Base-by-base conservation (phyloP, 352 stramenopile species). In the Plasmopara viticola region DNA sequence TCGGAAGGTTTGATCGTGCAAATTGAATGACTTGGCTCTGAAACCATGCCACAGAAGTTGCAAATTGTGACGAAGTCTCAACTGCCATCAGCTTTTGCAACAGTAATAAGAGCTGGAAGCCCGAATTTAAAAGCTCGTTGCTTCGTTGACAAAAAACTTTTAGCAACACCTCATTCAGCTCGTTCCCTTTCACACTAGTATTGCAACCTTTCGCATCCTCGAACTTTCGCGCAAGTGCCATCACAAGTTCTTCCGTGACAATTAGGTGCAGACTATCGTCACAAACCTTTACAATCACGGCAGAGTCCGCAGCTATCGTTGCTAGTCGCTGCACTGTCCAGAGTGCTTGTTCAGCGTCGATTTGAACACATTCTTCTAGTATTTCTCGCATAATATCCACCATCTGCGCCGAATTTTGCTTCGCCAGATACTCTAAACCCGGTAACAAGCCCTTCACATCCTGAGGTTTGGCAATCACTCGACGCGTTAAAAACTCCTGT, bases 191-290 rank as follows among this genome's bases (percentile, higher is more conserved):
- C 2, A 29, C 7, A 40, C 12, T 62, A 33, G 35, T 56, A 20
- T 63, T 70, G 18, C 51, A 42, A 29, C 46, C 40, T 28, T 56
- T 18, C 53, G 30, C 45, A 9, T 60, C 28, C 2, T 30, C 40
- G 14, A 75, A 46, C 29, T 79, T 72, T 1, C 28, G 33, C 5
- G 50, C 52, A 15, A 89, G 45, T 10, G 45, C 44, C 2, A 29
- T 34, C 12, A 86, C 62, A 17, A 84, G 31, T 12, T 87, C 68
- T 6, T 68, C 50, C 13, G 78, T 85, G 12, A 89, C 44, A 8
- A 89, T 62, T 59, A 70, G 87, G 53, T 89, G 74, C 8, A 89
- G 64, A 25, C 61, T 86, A 20, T 83, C 72, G 42, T 86, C 78
- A 37, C 76, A 74, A 0, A 66, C 57, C 7, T 48, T 48, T 6